Evolutionary conservation across 257 asterid genomes (phyloP).

Genomic region (Nicotiana sylvestris): DNA sequence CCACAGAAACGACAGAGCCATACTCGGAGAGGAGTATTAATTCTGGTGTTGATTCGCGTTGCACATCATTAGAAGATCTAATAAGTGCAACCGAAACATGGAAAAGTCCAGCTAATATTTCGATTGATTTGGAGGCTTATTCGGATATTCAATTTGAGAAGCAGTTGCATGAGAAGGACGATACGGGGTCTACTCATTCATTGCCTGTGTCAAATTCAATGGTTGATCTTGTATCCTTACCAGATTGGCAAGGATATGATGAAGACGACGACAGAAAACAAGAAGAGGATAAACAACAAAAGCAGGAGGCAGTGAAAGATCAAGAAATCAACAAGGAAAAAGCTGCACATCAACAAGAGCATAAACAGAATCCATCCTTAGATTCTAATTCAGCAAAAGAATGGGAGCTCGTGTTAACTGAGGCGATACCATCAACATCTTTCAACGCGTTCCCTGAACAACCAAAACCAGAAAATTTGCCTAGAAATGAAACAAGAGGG

Average conservation of each 20-base stretch:
- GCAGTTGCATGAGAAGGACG: constrained; percentile 27
- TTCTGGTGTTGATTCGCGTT: constrained; percentile 31
- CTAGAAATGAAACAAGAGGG: not conserved
- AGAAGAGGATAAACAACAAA: not conserved
- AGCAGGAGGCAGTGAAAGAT: not conserved
- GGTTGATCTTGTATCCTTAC: constrained; percentile 55
- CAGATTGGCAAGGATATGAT: constrained; percentile 34
- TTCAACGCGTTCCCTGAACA: not conserved
- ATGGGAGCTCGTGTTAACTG: constrained; percentile 8
- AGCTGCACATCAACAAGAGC: not conserved
- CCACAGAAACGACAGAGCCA: constrained; percentile 24
- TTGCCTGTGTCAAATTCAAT: constrained; percentile 37
- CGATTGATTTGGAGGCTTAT: constrained; percentile 70
- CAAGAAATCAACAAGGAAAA: not conserved
- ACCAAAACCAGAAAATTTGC: not conserved
- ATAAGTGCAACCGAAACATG: constrained; percentile 57
- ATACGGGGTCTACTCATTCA: constrained; percentile 54
- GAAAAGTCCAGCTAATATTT: constrained; percentile 45
- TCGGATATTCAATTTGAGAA: constrained; percentile 20
- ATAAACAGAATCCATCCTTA: not conserved
- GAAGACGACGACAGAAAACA: constrained; percentile 4
- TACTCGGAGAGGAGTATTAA: constrained; percentile 25
- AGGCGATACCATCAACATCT: constrained; percentile 7
- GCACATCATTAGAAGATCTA: constrained; percentile 65
- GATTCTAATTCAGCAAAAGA: not conserved